A percentile compares a stretch with the other conserved stretches of the same genome.
Evolutionary conservation across 176 grass and related monocot species (phyloP).

Genomic region (Phragmites australis): DNA sequence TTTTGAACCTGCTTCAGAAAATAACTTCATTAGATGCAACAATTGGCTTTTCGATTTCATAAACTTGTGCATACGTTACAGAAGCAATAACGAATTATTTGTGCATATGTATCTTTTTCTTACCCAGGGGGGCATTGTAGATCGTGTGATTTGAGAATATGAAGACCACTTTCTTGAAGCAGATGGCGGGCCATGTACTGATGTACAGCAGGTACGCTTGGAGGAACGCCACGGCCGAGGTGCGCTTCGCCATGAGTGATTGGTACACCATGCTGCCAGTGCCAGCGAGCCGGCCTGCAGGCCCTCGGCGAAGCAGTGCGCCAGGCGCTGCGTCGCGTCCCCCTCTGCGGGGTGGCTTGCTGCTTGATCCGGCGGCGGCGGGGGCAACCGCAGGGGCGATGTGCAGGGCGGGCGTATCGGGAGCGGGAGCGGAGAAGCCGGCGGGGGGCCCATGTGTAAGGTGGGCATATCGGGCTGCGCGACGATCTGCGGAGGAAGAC

Average conservation of each 20-base stretch:
- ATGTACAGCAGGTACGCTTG: slow-evolving; percentile 79
- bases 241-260: slow-evolving; percentile 67
- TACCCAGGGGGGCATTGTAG: slow-evolving; percentile 44
- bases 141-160: slow-evolving; percentile 60
- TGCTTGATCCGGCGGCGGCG: slow-evolving; percentile 52
- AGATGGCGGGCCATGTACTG: slow-evolving; percentile 81
- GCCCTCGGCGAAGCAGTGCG: slow-evolving; percentile 73
- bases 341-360: slow-evolving; percentile 46
- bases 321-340: slow-evolving; percentile 72
- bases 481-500: too few relatives aligned
- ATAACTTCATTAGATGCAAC: neutral
- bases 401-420: too few relatives aligned
- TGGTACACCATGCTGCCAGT: slow-evolving; percentile 63
- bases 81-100: neutral
- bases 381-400: too few relatives aligned
- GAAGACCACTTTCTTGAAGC: slow-evolving; percentile 68
- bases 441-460: too few relatives aligned
- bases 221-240: slow-evolving; percentile 44
- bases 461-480: too few relatives aligned
- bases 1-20: slow-evolving; percentile 37
- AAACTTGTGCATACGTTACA: neutral
- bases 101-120: slow-evolving; percentile 67
- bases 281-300: slow-evolving; percentile 70
- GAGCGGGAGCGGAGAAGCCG: too few relatives aligned
- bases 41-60: neutral